Base-by-base conservation (phyloP, 176 grass and related monocot genomes). In the Otatea glauca region DNA sequence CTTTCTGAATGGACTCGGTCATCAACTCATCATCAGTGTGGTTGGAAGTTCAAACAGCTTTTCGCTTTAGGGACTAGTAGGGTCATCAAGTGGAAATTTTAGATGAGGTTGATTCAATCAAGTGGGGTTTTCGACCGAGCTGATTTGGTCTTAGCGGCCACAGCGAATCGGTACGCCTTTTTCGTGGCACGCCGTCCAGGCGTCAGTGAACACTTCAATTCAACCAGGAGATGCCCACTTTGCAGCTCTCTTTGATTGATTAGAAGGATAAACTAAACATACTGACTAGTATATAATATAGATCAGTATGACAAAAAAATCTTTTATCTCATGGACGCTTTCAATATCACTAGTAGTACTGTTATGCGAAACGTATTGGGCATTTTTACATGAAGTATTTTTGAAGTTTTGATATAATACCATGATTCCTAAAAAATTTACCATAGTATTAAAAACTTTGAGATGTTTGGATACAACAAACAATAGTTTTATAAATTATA, bases 141-240 rank as follows among this genome's bases (percentile, higher is more conserved):
- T 61, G 84, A 78, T 90, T 65, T 66, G 84, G 73, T 86, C 84
- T 43, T 29, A 37, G 4, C 5, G 17, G 83, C 21, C 78, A 65
- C 42, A 1, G 23, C 58, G 66, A 86, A 77, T 90, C 73, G 38
- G 73, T 10, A 45, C 14, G 25, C 72, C 39, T 86, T 12, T 14
- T 65, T 76, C 81, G 15, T 27, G 54, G 2, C 64, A 15, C 74
- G 60, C 23, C 35, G 27, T 48, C 27, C 0, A 61, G 42, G 5
- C 44, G 20, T 75, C 18, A 39, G 29, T 53, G 37, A 29, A n/a
- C 3, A 32, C 25, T 58, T 74, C 60, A 41, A 71, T n/a, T 54
- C 45, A 45, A 39, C 81, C 14, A 43, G 23, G 29, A 27, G 59
- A 51, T 4, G 5, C 35, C 66, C 51, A 44, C 39, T n/a, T 25